Conservation (phyloP, 192 early-diverging fungal species). For the Pilaira anomala region DNA sequence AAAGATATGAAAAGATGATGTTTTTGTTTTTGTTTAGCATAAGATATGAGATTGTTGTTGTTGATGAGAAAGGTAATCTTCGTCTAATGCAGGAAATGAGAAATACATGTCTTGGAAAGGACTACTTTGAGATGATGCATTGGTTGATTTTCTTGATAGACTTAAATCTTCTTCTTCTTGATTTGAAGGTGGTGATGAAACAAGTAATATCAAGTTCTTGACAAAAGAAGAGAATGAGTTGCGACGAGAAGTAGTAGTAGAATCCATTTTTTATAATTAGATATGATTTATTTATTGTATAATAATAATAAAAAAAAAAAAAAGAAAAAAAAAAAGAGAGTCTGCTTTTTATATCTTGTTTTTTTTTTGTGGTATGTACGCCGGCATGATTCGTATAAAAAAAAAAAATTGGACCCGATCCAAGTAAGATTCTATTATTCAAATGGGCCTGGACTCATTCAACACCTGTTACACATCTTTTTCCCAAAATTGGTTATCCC, state of each 20-base stretch:
- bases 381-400: slow-evolving; percentile 13
- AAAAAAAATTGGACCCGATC: slow-evolving; percentile 15
- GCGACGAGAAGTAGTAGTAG: slow-evolving; percentile 4
- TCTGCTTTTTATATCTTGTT: slow-evolving; percentile 4
- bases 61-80: neutral
- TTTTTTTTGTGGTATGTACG: neutral
- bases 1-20: too few relatives aligned
- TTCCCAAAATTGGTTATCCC: neutral
- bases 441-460: slow-evolving; percentile 6
- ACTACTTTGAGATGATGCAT: slow-evolving; percentile 4
- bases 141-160: neutral
- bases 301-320: slow-evolving; percentile 1
- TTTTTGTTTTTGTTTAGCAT: too few relatives aligned
- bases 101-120: slow-evolving; percentile 17
- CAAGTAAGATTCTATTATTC: neutral
- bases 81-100: slow-evolving; percentile 13
- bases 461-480: slow-evolving; percentile 4
- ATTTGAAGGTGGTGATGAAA: slow-evolving; percentile 20
- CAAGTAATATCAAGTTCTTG: slow-evolving; percentile 21
- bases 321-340: slow-evolving; percentile 1
- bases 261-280: slow-evolving; percentile 7
- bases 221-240: slow-evolving; percentile 19
- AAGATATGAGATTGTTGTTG: neutral
- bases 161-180: neutral
- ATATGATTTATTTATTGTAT: neutral